Conservation (phyloP, 306 rosid species). For the Betula pendula region DNA sequence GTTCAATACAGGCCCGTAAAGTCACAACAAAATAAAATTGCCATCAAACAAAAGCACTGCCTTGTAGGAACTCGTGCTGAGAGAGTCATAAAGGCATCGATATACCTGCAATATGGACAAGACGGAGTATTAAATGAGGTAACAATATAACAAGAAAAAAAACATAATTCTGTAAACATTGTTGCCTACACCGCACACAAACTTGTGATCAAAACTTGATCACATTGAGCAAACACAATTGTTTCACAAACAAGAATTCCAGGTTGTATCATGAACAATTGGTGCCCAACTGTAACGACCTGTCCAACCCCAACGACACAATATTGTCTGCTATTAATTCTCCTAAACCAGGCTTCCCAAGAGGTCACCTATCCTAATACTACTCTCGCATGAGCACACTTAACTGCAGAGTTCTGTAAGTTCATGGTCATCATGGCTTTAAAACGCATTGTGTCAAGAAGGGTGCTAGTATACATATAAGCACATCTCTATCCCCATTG, state of each 20-base stretch:
- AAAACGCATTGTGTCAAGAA: too few species aligned
- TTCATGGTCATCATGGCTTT: too few species aligned
- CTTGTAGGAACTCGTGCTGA: constrained; percentile 17
- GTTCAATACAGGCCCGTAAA: constrained; percentile 35
- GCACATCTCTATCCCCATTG: too few species aligned
- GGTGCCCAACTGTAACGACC: too few species aligned
- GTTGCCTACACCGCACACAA: not conserved
- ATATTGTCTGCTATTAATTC: too few species aligned
- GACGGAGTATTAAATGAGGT: constrained; percentile 16
- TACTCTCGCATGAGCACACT: too few species aligned
- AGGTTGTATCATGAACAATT: not conserved
- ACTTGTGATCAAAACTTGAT: not conserved
- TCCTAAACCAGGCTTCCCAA: too few species aligned
- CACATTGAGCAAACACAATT: not conserved
- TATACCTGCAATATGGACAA: constrained; percentile 65
- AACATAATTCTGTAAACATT: constrained; percentile 3
- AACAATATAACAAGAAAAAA: not conserved
- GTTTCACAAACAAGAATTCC: constrained; percentile 4
- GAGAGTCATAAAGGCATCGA: constrained; percentile 89
- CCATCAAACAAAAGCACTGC: constrained; percentile 35
- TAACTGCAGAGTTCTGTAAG: too few species aligned
- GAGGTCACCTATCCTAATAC: too few species aligned
- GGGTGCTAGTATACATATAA: too few species aligned
- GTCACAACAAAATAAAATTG: constrained; percentile 29
- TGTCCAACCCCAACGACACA: too few species aligned